Conservation (phyloP, 1,284 basidiomycete genomes). For the Ustilago nuda region DNA sequence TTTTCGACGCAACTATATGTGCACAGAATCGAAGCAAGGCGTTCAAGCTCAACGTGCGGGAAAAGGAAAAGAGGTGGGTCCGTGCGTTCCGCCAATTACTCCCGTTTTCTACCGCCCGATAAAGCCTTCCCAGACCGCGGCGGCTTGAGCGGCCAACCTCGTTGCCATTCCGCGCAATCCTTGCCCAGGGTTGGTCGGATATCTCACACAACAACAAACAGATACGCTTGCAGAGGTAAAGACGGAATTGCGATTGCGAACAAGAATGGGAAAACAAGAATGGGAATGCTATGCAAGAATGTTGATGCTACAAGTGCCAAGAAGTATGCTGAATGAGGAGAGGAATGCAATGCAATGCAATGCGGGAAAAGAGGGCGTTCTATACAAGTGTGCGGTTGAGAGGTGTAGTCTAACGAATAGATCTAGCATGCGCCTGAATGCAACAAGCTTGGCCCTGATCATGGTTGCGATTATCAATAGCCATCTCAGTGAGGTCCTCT, state of each 20-base stretch:
- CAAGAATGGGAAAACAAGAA: background rate
- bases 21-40: background rate
- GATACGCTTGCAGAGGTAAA: background rate
- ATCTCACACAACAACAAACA: background rate
- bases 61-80: slow-evolving; percentile 4
- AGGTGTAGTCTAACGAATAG: slow-evolving; percentile 14
- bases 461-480: slow-evolving; percentile 10
- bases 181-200: background rate
- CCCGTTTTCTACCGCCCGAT: slow-evolving; percentile 28
- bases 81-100: slow-evolving; percentile 16
- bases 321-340: background rate
- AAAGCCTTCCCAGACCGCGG: slow-evolving; percentile 7
- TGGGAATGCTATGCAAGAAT: background rate
- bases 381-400: too few relatives aligned
- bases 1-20: background rate
- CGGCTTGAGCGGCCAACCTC: slow-evolving; percentile 1
- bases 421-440: slow-evolving; percentile 1
- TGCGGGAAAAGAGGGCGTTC: background rate
- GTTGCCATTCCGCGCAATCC: background rate
- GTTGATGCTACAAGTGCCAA: too few relatives aligned
- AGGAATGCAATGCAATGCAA: background rate
- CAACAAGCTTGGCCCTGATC: background rate
- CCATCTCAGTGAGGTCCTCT: slow-evolving; percentile 19
- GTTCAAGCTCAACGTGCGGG: background rate
- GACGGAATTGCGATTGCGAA: background rate